phyloP scores from a whole-genome alignment of 2,329 filamentous ascomycete species.

The Colletotrichum viniferum region DNA sequence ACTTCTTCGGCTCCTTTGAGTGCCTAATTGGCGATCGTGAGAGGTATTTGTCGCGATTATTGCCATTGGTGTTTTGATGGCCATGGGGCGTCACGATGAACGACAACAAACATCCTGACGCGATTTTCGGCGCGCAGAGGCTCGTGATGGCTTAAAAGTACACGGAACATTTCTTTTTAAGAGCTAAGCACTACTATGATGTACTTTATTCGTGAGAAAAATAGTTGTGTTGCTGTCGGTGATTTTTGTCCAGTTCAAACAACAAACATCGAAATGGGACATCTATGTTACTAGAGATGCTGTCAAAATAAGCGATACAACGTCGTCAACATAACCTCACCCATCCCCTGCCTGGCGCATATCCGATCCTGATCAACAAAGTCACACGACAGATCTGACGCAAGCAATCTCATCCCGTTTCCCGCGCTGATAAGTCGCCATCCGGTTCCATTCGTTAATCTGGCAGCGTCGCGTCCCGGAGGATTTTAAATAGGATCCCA shows the following conservation, averaged over 20 bases:
- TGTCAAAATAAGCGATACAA: background rate
- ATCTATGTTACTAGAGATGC: fast-evolving
- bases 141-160: background rate
- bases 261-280: fast-evolving
- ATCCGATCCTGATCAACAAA: fast-evolving
- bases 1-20: fast-evolving
- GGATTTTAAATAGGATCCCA: background rate
- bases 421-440: background rate
- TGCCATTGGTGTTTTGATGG: background rate
- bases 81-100: background rate
- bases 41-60: background rate
- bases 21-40: fast-evolving
- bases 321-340: background rate
- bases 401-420: background rate
- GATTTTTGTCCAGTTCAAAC: background rate
- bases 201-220: background rate
- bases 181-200: fast-evolving
- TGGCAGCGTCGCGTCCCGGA: background rate
- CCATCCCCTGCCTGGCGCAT: background rate
- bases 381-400: background rate
- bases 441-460: background rate
- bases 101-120: background rate
- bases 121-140: fast-evolving
- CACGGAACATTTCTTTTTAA: fast-evolving
- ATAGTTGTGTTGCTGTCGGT: background rate